A percentile compares a stretch with the other conserved stretches of the same genome.
Conservation (phyloP, 2,329 filamentous ascomycete genomes). For the Penicillium rolfsii region DNA sequence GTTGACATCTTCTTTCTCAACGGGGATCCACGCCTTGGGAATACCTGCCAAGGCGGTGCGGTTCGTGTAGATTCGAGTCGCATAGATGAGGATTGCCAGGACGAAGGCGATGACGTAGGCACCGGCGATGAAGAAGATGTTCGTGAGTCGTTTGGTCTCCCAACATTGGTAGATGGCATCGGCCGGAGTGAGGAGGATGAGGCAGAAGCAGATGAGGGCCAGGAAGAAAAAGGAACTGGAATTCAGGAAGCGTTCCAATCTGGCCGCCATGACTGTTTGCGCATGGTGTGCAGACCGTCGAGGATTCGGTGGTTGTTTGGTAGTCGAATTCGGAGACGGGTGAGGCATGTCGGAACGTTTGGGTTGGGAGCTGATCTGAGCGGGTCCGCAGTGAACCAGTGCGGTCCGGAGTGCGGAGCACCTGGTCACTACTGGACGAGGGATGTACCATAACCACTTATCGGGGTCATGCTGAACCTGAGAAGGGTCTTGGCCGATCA, state of each 20-base stretch:
- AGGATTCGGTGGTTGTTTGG: slow-evolving; percentile 12
- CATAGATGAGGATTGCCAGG: slow-evolving; percentile 75
- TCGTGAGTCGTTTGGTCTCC: slow-evolving; percentile 67
- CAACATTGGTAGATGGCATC: slow-evolving; percentile 81
- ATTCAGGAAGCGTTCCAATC: slow-evolving; percentile 78
- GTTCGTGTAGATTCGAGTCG: slow-evolving; percentile 83
- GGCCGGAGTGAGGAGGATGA: slow-evolving; percentile 78
- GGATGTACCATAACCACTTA: too few relatives aligned
- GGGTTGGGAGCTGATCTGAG: too few relatives aligned
- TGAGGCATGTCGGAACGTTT: too few relatives aligned
- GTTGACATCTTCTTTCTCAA: slow-evolving; percentile 81
- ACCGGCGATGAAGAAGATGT: slow-evolving; percentile 79
- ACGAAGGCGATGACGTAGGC: slow-evolving; percentile 73
- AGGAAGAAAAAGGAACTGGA: slow-evolving; percentile 75
- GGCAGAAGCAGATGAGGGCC: slow-evolving; percentile 69
- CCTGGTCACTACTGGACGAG: too few relatives aligned
- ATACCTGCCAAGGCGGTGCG: slow-evolving; percentile 78
- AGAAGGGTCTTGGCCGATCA: too few relatives aligned
- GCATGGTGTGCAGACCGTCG: slow-evolving; percentile 22
- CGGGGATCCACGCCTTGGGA: slow-evolving; percentile 81
- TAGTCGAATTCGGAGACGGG: neutral
- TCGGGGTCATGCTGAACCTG: too few relatives aligned
- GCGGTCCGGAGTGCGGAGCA: too few relatives aligned
- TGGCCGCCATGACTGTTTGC: slow-evolving; percentile 37
- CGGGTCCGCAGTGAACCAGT: too few relatives aligned